A percentile compares a stretch with the other conserved stretches of the same genome.
These are phyloP conservation scores for Diversispora eburnea DNA, from an alignment of 192 early-diverging fungal species.

Conservation along the genomic window DNA sequence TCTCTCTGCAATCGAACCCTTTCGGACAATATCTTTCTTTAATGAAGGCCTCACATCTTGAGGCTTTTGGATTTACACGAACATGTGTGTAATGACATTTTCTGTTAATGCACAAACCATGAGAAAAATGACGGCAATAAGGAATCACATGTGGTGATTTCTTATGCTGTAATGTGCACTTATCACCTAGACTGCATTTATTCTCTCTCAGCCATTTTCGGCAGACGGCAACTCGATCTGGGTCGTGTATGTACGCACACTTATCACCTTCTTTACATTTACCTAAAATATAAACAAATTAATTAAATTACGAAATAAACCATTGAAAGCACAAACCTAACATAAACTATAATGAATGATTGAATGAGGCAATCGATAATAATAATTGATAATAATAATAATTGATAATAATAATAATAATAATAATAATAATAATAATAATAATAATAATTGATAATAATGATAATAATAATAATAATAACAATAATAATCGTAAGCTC, in stretches of 20 bases:
- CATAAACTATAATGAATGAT: not conserved
- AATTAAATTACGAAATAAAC: not conserved
- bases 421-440: no score
- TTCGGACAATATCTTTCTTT: slow-evolving; percentile 9
- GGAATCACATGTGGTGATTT: slow-evolving; percentile 13
- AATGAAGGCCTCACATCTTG: slow-evolving; percentile 1
- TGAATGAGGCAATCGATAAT: no score
- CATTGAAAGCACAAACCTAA: not conserved
- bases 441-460: no score
- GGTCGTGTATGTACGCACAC: slow-evolving; percentile 14
- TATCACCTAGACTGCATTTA: not conserved
- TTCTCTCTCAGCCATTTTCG: slow-evolving; percentile 3
- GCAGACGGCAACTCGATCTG: slow-evolving; percentile 3
- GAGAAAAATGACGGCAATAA: slow-evolving; percentile 9
- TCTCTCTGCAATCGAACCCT: slow-evolving; percentile 4
- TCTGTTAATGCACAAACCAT: slow-evolving; percentile 2
- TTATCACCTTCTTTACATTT: slow-evolving; percentile 13
- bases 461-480: not conserved
- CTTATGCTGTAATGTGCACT: slow-evolving; percentile 3
- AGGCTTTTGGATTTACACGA: not conserved
- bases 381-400: no score
- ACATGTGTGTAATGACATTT: slow-evolving; percentile 22
- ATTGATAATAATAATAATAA: no score
- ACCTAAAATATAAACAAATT: not conserved
- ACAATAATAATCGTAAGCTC: no score